phyloP scores from a whole-genome alignment of 352 stramenopile genomes.

The Phytophthora lateralis region DNA sequence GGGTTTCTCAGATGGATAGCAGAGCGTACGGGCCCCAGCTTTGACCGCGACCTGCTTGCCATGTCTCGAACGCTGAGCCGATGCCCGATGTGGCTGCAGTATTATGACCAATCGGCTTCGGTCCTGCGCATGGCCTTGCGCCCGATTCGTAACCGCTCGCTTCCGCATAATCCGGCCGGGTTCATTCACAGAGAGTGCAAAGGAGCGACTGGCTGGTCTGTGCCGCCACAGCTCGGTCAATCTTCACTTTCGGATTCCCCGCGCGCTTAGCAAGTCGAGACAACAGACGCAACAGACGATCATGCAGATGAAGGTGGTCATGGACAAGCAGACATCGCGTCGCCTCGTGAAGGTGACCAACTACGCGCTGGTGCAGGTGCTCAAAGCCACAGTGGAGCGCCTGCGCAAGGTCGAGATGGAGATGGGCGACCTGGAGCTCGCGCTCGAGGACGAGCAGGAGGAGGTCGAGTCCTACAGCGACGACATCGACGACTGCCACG shows the following conservation, averaged over 20 bases:
- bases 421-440: slow-evolving; percentile 38
- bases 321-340: slow-evolving; percentile 41
- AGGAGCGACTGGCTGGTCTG: slow-evolving; percentile 7
- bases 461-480: slow-evolving; percentile 49
- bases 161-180: slow-evolving; percentile 20
- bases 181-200: slow-evolving; percentile 19
- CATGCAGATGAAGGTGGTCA: slow-evolving; percentile 31
- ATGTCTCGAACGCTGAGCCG: slow-evolving; percentile 19
- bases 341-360: slow-evolving; percentile 49
- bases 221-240: background rate
- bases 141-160: slow-evolving; percentile 24
- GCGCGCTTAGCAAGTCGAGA: background rate
- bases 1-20: slow-evolving; percentile 9
- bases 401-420: slow-evolving; percentile 42
- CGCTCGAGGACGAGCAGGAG: slow-evolving; percentile 44
- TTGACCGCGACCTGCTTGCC: slow-evolving; percentile 13
- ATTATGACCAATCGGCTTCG: slow-evolving; percentile 2
- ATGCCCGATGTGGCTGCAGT: slow-evolving; percentile 19
- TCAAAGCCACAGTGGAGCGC: slow-evolving; percentile 39
- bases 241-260: slow-evolving; percentile 25
- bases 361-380: slow-evolving; percentile 47
- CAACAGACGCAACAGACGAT: slow-evolving; percentile 5
- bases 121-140: slow-evolving; percentile 4
- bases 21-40: slow-evolving; percentile 11
- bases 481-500: slow-evolving; percentile 50